Percentiles rank a stretch among this genome's conserved stretches.
Evolutionary conservation across 352 stramenopile genomes (phyloP).

Genomic region (Globisporangium barbulae): DNA sequence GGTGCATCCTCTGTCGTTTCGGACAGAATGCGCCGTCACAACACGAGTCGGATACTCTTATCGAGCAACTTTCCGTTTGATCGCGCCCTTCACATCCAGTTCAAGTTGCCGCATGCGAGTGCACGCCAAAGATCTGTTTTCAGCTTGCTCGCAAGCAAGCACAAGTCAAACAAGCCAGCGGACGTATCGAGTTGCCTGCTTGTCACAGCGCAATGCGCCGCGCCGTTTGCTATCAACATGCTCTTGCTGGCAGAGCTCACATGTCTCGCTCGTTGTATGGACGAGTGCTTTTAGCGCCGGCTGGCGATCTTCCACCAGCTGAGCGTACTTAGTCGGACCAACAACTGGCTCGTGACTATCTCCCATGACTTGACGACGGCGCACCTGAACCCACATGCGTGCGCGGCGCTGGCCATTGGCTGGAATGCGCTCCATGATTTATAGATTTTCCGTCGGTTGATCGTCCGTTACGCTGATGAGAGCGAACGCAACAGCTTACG

Average conservation of each 20-base stretch:
- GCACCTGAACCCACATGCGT: constrained; percentile 15
- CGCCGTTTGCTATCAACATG: neutral
- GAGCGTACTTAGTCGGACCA: constrained; percentile 4
- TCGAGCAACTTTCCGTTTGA: neutral
- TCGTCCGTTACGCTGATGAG: neutral
- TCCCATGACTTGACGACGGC: constrained; percentile 2
- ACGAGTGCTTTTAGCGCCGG: neutral
- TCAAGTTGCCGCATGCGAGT: neutral
- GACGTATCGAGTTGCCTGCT: neutral
- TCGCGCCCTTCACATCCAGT: neutral
- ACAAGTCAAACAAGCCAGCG: neutral
- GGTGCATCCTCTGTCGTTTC: no score
- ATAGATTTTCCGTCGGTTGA: neutral
- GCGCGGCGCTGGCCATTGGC: constrained; percentile 1
- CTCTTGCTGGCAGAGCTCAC: neutral
- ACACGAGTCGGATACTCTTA: neutral
- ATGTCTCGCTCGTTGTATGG: neutral
- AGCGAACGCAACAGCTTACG: neutral
- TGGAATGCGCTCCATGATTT: constrained; percentile 11
- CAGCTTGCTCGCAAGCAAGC: neutral
- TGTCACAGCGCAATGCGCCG: neutral
- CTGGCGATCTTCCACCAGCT: neutral
- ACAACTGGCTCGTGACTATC: constrained; percentile 3
- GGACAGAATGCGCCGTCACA: neutral
- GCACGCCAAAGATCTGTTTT: neutral